Evolutionary conservation across 2,329 filamentous ascomycete species (phyloP), one percentile per base, ranked within the genome.

Genomic region (Didymella segeticola): DNA sequence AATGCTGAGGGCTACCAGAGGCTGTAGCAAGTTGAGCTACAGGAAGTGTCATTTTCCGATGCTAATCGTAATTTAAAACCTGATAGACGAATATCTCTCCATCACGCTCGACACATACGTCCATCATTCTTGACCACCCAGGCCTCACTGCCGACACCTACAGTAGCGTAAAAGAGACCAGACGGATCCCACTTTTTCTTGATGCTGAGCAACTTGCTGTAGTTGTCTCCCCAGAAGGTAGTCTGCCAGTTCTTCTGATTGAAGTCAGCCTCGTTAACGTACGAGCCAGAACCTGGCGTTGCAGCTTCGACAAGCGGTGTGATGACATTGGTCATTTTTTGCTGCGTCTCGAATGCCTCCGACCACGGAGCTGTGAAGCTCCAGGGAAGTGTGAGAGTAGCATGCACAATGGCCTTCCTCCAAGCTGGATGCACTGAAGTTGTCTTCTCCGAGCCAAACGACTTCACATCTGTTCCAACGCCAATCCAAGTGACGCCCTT

Each of bases 181-280:
- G 56, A 58, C 3, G 68, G 66, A 61, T 73, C 71, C 58, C 63
- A 67, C 34, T 69, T 68, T 42, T 59, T 59, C 60, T 72, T 71
- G 9, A 72, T 49, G 3, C 45, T 38, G 26, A 69, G 36, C 33
- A 74, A 31, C 23, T 52, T 59, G 2, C 54, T 34, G 43, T 73
- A 72, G 33, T 71, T 60, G 17, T 20, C 15, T 1, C 67, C 67
- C 52, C 58, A 70, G 30, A 67, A 70, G 1, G 43, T 60, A 2
- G 52, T 26, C 47, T 67, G 57, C 53, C 62, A 71, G 15, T 62
- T 53, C 12, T 59, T 54, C 34, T 67, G 37, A 10, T 50, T 43
- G 45, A 36, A 60, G 29, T 70, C 61, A 4, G 57, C 68, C 50
- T 71, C 67, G 30, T 70, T 71, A 12, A 66, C 53, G 31, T 70